Evolutionary conservation across 2,329 filamentous ascomycete genomes (phyloP).

Genomic region (Ceratocystis diversiconidia): DNA sequence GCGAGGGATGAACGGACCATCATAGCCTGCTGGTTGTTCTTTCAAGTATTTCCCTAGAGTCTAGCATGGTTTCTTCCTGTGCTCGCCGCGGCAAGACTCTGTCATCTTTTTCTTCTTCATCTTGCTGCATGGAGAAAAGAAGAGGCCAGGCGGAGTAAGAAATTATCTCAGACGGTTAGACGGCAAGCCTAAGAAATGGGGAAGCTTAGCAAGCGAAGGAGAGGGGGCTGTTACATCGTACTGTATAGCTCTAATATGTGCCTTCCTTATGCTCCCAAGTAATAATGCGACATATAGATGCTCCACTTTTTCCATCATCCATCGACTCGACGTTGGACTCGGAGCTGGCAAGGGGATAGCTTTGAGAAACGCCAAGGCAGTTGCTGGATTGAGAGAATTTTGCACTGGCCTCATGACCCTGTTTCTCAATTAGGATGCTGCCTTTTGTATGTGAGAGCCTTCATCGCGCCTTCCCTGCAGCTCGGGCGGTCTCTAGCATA

Average conservation of each 20-base stretch:
- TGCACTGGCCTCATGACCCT: background rate
- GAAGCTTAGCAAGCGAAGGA: background rate
- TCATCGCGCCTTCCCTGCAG: too few species aligned
- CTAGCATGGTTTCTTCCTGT: background rate
- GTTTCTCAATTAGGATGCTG: too few species aligned
- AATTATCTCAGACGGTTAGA: background rate
- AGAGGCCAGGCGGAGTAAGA: background rate
- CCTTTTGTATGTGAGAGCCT: too few species aligned
- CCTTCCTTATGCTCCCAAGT: too few species aligned
- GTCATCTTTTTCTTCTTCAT: constrained; percentile 5
- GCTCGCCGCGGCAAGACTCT: background rate
- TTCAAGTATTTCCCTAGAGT: background rate
- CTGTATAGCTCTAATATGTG: too few species aligned
- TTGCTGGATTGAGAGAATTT: background rate
- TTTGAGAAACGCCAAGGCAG: background rate
- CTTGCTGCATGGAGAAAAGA: constrained; percentile 12
- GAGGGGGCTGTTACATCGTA: background rate
- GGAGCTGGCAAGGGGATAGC: too few species aligned
- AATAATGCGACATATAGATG: background rate
- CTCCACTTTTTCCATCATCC: background rate
- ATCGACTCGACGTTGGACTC: background rate
- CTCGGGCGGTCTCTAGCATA: too few species aligned
- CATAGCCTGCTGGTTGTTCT: background rate
- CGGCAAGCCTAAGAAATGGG: background rate
- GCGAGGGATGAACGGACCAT: background rate